A percentile compares a stretch with the other conserved stretches of the same genome.
Evolutionary conservation across 441 rosid species (phyloP).

Genomic region (Melastoma candidum): DNA sequence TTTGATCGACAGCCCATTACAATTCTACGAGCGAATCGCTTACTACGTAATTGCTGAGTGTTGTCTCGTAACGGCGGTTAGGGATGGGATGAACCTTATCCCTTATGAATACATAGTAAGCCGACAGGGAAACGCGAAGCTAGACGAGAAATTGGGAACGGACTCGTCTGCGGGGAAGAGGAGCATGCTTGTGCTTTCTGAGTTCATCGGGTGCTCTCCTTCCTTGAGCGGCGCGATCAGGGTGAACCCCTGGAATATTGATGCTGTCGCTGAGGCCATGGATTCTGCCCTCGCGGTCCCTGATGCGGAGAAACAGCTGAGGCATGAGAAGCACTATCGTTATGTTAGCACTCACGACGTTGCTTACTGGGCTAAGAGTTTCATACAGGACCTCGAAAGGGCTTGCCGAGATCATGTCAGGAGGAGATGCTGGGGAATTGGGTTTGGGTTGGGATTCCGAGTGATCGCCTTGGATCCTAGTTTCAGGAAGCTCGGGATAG

Average conservation of each 20-base stretch:
- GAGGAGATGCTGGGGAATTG: conserved; percentile 84
- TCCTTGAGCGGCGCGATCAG: conserved; percentile 79
- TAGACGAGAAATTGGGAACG: conserved; percentile 40
- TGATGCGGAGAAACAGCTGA: conserved; percentile 65
- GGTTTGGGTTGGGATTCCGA: conserved; percentile 80
- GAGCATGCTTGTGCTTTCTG: conserved; percentile 93
- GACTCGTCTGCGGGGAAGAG: conserved; percentile 35
- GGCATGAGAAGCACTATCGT: conserved; percentile 83
- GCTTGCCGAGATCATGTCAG: conserved; percentile 70
- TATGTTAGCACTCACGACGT: conserved; percentile 87
- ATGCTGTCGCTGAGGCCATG: conserved; percentile 82
- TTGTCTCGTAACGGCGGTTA: conserved; percentile 83
- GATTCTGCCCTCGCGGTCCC: conserved; percentile 47
- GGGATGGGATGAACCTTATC: conserved; percentile 91
- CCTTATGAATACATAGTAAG: conserved; percentile 79
- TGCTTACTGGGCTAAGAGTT: conserved; percentile 85
- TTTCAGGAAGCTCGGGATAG: conserved; percentile 69
- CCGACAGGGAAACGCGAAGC: conserved; percentile 63
- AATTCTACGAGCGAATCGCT: conserved; percentile 78
- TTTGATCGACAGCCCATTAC: conserved; percentile 57
- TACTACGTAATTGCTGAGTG: conserved; percentile 79
- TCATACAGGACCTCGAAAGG: conserved; percentile 81
- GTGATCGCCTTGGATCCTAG: conserved; percentile 83
- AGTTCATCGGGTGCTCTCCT: conserved; percentile 87
- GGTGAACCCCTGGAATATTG: conserved; percentile 87